Evolutionary conservation across 2,329 filamentous ascomycete genomes (phyloP).

Genomic region (Aspergillus glaucus): DNA sequence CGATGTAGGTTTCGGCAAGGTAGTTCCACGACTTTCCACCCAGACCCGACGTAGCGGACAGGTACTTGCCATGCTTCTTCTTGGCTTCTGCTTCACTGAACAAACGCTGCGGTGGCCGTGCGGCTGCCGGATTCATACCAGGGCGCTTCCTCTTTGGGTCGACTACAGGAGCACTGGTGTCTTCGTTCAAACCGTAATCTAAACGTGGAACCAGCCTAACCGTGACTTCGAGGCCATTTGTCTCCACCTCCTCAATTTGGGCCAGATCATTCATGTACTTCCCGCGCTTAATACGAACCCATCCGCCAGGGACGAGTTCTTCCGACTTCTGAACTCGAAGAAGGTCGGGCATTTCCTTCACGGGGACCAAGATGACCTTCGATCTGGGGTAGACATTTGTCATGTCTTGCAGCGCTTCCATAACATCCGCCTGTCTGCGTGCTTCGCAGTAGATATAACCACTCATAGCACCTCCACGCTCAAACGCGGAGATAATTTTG

Average conservation of each 20-base stretch:
- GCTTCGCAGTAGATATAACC: constrained; percentile 96
- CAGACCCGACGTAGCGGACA: constrained; percentile 48
- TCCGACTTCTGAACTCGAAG: constrained; percentile 82
- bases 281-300: constrained; percentile 77
- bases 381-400: constrained; percentile 83
- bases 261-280: constrained; percentile 87
- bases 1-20: constrained; percentile 80
- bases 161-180: constrained; percentile 50
- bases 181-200: constrained; percentile 85
- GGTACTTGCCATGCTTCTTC: constrained; percentile 68
- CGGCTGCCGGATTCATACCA: constrained; percentile 46
- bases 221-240: constrained; percentile 82
- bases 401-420: constrained; percentile 74
- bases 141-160: constrained; percentile 76
- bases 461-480: constrained; percentile 81
- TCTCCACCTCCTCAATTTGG: constrained; percentile 85
- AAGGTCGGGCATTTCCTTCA: constrained; percentile 98
- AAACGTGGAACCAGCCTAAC: constrained; percentile 84
- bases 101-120: constrained; percentile 75
- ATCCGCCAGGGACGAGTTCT: constrained; percentile 76
- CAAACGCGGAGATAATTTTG: constrained; percentile 83
- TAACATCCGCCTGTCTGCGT: constrained; percentile 75
- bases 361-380: constrained; percentile 81
- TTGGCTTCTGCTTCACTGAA: constrained; percentile 92
- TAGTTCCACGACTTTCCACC: constrained; percentile 71